These are phyloP conservation scores for Geotrichum macrosporum DNA, from an alignment of 1,139 yeast genomes.

Conservation along the genomic window DNA sequence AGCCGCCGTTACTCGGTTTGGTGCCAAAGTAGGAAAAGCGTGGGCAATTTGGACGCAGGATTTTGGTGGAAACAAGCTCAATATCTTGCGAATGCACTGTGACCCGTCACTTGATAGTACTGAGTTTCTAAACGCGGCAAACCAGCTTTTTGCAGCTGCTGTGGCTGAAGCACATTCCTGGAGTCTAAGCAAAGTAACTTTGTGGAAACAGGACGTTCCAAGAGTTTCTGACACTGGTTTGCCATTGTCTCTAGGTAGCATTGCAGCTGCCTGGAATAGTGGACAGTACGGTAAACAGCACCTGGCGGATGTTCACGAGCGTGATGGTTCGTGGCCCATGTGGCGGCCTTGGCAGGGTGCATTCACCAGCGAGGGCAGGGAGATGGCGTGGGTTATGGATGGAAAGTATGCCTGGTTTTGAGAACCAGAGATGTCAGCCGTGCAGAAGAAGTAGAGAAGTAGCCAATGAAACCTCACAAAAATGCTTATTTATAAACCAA, in stretches of 20 bases:
- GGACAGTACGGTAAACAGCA: slow-evolving; percentile 5
- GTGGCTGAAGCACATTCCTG: slow-evolving; percentile 30
- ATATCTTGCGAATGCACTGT: slow-evolving; percentile 34
- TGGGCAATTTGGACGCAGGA: slow-evolving; percentile 49
- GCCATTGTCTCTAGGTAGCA: slow-evolving; percentile 7
- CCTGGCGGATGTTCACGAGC: slow-evolving; percentile 15
- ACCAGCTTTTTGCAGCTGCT: slow-evolving; percentile 30
- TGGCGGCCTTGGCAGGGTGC: slow-evolving; percentile 19
- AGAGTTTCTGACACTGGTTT: slow-evolving; percentile 14
- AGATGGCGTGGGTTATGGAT: slow-evolving; percentile 29
- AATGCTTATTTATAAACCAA: too few species aligned
- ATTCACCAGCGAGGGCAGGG: too few species aligned
- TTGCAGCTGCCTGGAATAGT: not conserved
- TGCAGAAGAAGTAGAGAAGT: too few species aligned
- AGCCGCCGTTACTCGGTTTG: slow-evolving; percentile 32
- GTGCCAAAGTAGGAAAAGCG: slow-evolving; percentile 35
- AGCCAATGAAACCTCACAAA: not conserved
- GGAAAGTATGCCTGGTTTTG: slow-evolving; percentile 37
- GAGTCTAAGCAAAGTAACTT: slow-evolving; percentile 24
- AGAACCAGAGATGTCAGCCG: not conserved
- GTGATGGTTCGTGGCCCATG: slow-evolving; percentile 35
- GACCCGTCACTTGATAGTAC: slow-evolving; percentile 12
- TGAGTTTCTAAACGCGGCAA: slow-evolving; percentile 20
- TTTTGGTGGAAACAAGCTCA: slow-evolving; percentile 40
- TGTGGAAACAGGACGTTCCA: slow-evolving; percentile 34